phyloP scores from a whole-genome alignment of 331 rosid species.

The Cydonia oblonga region DNA sequence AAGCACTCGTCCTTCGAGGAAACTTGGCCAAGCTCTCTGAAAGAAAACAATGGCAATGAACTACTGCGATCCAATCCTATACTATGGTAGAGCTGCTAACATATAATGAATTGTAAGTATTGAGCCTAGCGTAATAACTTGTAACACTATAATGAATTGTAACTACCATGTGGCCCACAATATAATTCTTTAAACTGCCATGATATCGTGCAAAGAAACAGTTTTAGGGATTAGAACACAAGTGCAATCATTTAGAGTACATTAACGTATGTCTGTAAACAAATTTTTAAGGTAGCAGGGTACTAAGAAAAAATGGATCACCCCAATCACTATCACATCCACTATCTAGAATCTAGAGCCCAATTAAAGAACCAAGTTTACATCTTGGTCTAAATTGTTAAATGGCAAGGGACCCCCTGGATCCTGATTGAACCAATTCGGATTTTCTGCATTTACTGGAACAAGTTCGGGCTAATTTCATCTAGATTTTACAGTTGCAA shows the following conservation, averaged over 20 bases:
- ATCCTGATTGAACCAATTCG: neutral
- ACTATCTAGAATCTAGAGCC: neutral
- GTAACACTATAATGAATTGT: neutral
- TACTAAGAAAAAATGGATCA: neutral
- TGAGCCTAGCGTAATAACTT: neutral
- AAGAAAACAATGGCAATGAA: slow-evolving; percentile 4
- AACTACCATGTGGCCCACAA: neutral
- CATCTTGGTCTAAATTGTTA: neutral
- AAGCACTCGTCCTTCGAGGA: slow-evolving; percentile 67
- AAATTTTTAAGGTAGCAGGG: no score
- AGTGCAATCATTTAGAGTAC: neutral
- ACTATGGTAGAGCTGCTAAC: neutral
- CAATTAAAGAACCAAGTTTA: neutral
- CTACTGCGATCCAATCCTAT: no score
- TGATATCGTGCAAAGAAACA: neutral
- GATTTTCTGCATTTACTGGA: neutral
- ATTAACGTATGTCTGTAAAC: no score
- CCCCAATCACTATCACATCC: neutral
- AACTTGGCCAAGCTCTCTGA: slow-evolving; percentile 90
- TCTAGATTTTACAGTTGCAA: neutral
- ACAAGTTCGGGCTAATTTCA: neutral
- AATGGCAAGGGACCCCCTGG: neutral
- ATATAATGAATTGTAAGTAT: neutral
- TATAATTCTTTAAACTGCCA: neutral
- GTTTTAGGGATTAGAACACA: neutral